These are phyloP conservation scores for Lasiodiplodia citricola DNA, from an alignment of 2,329 filamentous ascomycete genomes.

Conservation along the genomic window DNA sequence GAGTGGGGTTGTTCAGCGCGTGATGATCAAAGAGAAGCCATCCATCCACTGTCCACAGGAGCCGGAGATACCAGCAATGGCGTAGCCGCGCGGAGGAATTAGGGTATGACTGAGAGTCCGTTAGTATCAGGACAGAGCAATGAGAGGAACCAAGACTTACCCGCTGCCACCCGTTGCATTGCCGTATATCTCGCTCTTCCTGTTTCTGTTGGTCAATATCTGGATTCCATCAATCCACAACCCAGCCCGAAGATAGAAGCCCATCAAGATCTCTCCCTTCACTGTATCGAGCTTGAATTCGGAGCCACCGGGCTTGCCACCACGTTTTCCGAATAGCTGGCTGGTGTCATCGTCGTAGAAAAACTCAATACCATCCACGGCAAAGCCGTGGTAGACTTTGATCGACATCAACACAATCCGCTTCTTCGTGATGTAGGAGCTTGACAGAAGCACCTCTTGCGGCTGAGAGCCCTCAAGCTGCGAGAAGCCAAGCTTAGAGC, in stretches of 20 bases:
- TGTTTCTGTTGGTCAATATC: conserved; percentile 85
- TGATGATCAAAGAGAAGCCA: conserved; percentile 82
- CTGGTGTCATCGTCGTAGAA: conserved; percentile 84
- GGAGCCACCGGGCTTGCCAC: conserved; percentile 71
- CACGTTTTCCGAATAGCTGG: conserved; percentile 84
- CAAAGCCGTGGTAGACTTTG: conserved; percentile 75
- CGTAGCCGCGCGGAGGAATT: conserved; percentile 87
- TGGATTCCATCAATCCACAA: conserved; percentile 88
- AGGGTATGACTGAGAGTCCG: conserved; percentile 71
- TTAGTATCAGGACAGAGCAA: conserved; percentile 31
- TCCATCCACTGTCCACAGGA: conserved; percentile 82
- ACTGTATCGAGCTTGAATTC: conserved; percentile 83
- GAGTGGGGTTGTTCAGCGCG: conserved; percentile 55
- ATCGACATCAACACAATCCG: conserved; percentile 77
- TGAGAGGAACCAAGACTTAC: conserved; percentile 61
- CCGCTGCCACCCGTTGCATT: conserved; percentile 78
- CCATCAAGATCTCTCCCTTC: conserved; percentile 83
- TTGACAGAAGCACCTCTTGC: conserved; percentile 76
- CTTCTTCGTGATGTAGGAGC: conserved; percentile 56
- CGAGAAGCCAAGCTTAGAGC: conserved; percentile 75
- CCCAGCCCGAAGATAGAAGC: conserved; percentile 82
- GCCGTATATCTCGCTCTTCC: conserved; percentile 84
- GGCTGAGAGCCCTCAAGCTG: conserved; percentile 72
- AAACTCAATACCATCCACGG: conserved; percentile 88
- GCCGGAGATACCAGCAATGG: conserved; percentile 84